Base-by-base conservation (phyloP, 495 filamentous ascomycete genomes). In the Endocarpon pusillum region DNA sequence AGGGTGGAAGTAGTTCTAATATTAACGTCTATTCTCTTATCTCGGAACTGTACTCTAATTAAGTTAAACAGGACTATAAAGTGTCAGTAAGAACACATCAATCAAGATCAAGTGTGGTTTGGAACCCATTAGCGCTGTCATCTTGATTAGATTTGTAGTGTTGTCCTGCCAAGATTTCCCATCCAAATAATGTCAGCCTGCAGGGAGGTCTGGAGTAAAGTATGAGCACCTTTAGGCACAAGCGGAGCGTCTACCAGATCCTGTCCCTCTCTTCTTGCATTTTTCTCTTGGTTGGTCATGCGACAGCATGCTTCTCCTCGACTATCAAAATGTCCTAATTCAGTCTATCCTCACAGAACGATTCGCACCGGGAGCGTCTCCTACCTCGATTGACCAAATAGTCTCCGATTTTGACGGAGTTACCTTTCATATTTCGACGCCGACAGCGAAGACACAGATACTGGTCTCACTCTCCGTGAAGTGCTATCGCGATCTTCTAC, bases 331-430 rank as follows among this genome's bases (percentile, higher is more conserved):
- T 59, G 85, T 91, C 37, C 67, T 96, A 48, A 93, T 99, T 51
- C 82, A 94, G 61, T 79, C 84, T 36, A 73, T 96, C 44, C 75
- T 99, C 42, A 91, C 78, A 38, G 89, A 99, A 62, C 79, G 89
- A 43, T 87, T 96, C 60, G 76, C 79, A 26, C 82, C 82, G 85
- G 94, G 89, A 58, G 73, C 80, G 42, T 59, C 80, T 32, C 85
- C 82, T 28, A 69, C 73, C 28, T 78, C 78, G 48, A 87, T 99
- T 58, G 91, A 96, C 59, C 89, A 99, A 61, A 77, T 91, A 36
- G 86, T 89, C 28, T 94, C 86, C 44, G 89, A 99, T 53, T 99
- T 99, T 52, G 89, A 99, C 54, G 84, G 84, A 43, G 87, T 94
- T 35, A 89, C 78, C 39, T 99, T 94, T 59, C 89, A 99, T 56